Evolutionary conservation across 495 filamentous ascomycete genomes (phyloP), one percentile per base, ranked within the genome.

Genomic region (Penicillium paxilli): DNA sequence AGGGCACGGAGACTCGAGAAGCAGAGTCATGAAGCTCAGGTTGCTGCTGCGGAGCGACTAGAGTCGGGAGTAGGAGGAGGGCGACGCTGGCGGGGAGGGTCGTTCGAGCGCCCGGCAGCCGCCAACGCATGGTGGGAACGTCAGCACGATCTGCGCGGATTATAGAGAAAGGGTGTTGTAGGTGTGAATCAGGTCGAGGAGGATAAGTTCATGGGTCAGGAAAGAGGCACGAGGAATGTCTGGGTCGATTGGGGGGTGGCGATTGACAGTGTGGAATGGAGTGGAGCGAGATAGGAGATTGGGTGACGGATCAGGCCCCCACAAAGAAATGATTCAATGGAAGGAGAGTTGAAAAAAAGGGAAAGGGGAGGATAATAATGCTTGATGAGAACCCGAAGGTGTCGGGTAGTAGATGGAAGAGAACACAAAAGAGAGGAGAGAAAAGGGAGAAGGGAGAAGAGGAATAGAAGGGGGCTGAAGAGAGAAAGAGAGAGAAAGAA

Each of bases 31-130:
- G 57, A 35, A 48, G 66, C 57, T 75, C 72, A 56, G 71, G 67
- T 47, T 70, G 69, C 70, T 78, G 75, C 75, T 73, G 75, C 75
- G 70, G 75, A 78, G 71, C 70, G 51, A 75, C 73, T 66, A 78
- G 69, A 59, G 64, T 61, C 24, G 74, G 69, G 47, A 75, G 64
- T 33, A 72, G 69, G 19, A 78, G 65, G 47, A 78, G 70, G 59
- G 74, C 73, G 66, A 76, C 73, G 68, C 74, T 75, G 68, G 74
- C 72, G 63, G 74, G 74, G 54, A 78, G 72, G 58, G 70, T 73
- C 68, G 70, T 70, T 60, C 66, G 64, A 64, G 65, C 69, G 68
- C 74, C 74, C 69, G 72, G 67, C 69, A 78, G 69, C 75, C 73
- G 72, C 75, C 75, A 78, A 68, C 75, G 67, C 75, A 78, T 78